Conservation (phyloP, 805 yeast genomes). For the Starmera amethionina region DNA sequence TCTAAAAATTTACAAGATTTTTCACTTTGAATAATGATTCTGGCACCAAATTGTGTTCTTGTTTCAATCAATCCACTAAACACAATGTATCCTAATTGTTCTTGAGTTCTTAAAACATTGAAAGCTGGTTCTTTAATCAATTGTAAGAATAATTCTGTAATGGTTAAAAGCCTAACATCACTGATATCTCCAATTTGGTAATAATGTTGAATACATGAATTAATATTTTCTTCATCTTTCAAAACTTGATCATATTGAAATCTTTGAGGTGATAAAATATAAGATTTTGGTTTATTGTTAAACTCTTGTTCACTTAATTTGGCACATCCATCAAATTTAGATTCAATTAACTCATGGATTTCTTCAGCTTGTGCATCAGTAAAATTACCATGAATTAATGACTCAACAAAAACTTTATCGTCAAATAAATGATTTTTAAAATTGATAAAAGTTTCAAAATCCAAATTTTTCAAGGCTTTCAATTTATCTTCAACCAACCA, state of each 20-base stretch:
- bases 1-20: slow-evolving; percentile 65
- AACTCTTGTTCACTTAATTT: slow-evolving; percentile 9
- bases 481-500: slow-evolving; percentile 59
- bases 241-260: slow-evolving; percentile 39
- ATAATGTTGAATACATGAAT: slow-evolving; percentile 75
- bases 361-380: slow-evolving; percentile 41
- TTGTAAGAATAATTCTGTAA: slow-evolving; percentile 60
- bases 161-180: slow-evolving; percentile 35
- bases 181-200: slow-evolving; percentile 51
- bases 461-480: slow-evolving; percentile 32
- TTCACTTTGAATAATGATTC: slow-evolving; percentile 79
- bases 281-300: slow-evolving; percentile 30
- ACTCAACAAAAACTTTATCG: slow-evolving; percentile 56
- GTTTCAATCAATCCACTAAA: slow-evolving; percentile 64
- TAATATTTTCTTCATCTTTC: slow-evolving; percentile 62
- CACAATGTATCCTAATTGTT: slow-evolving; percentile 92
- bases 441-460: slow-evolving; percentile 37
- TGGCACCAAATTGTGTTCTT: slow-evolving; percentile 62
- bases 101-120: slow-evolving; percentile 82
- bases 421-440: slow-evolving; percentile 41
- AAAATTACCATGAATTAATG: slow-evolving; percentile 72
- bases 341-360: slow-evolving; percentile 31
- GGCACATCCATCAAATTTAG: slow-evolving; percentile 25
- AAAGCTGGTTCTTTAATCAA: slow-evolving; percentile 82
- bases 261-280: slow-evolving; percentile 28